Evolutionary conservation across 2,329 filamentous ascomycete genomes (phyloP).

Genomic region (Aspergillus sp.): DNA sequence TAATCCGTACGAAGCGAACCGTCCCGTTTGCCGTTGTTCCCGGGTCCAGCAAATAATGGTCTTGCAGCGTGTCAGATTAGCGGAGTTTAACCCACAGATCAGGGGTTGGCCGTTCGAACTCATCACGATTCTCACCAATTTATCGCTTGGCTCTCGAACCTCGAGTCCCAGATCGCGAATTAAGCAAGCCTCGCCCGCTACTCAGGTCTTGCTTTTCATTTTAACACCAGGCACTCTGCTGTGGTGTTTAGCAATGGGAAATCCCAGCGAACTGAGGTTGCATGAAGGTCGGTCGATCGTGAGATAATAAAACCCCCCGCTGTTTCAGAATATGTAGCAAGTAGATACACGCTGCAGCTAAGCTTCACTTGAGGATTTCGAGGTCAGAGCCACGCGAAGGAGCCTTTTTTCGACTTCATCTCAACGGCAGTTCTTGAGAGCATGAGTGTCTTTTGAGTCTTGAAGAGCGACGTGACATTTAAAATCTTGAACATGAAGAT

Average conservation of each 20-base stretch:
- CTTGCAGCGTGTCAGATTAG: not conserved
- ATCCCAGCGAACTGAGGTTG: not conserved
- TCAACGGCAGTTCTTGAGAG: not conserved
- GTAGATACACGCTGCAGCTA: not conserved
- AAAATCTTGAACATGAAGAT: not conserved
- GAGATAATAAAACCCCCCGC: not conserved
- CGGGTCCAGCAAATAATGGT: constrained; percentile 4
- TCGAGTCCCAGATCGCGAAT: too few relatives aligned
- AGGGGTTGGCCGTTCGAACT: not conserved
- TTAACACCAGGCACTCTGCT: not conserved
- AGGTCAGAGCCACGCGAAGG: too few relatives aligned
- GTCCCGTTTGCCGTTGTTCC: constrained; percentile 9
- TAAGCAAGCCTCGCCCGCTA: not conserved
- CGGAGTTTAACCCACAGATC: not conserved
- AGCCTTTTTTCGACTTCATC: not conserved
- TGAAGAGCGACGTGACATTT: not conserved
- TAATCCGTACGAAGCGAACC: constrained; percentile 12
- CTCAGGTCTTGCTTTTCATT: not conserved
- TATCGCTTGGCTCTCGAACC: not conserved
- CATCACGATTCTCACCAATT: not conserved
- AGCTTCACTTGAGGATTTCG: not conserved
- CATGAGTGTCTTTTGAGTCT: not conserved
- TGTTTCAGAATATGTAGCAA: not conserved
- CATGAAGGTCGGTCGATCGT: not conserved
- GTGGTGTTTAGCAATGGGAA: not conserved